Evolutionary conservation across 805 yeast species (phyloP), one percentile per base, ranked within the genome.

Genomic region (Hagleromyces aurorensis): DNA sequence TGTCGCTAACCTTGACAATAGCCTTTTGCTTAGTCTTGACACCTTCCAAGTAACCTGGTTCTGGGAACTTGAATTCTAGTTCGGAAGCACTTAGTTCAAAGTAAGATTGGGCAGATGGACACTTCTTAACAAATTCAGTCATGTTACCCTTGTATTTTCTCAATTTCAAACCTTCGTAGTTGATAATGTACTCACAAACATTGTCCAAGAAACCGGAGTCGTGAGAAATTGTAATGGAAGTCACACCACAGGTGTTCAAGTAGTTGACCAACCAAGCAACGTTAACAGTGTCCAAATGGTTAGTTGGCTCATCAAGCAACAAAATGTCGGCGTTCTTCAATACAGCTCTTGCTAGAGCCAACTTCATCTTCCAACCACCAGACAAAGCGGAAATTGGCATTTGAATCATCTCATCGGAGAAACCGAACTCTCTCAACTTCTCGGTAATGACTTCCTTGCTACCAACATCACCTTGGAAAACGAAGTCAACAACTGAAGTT

Each of bases 321-420:
- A 89, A 75, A 62, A 89, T 91, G 69, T 84, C 94, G 60, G 98
- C 97, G 70, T 87, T 87, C 77, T 83, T 84, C 70, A 89, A 78
- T 60, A 89, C 96, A 61, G 98, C 98, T 72, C 96, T 85, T 55
- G 98, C 97, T 60, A 89, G 77, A 63, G 97, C 97, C 67, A 89
- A 78, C 72, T 91, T 91, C 98, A 89, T 89, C 80, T 91, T 91
- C 98, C 98, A 89, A 78, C 98, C 98, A 80, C 98, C 98, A 61
- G 98, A 91, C 55, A 91, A 76, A 46, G 96, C 83, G 61, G 85
- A 77, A 65, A 89, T 89, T 60, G 96, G 94, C 94, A 81, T 83
- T 44, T 59, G 62, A 59, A 81, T 77, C 96, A 89, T 91, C 61
- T 79, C 95, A 38, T 84, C 89, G 53, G 91, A 57, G 87, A 91